phyloP scores from a whole-genome alignment of 768 basidiomycete genomes.

The Tulasnella sp. region DNA sequence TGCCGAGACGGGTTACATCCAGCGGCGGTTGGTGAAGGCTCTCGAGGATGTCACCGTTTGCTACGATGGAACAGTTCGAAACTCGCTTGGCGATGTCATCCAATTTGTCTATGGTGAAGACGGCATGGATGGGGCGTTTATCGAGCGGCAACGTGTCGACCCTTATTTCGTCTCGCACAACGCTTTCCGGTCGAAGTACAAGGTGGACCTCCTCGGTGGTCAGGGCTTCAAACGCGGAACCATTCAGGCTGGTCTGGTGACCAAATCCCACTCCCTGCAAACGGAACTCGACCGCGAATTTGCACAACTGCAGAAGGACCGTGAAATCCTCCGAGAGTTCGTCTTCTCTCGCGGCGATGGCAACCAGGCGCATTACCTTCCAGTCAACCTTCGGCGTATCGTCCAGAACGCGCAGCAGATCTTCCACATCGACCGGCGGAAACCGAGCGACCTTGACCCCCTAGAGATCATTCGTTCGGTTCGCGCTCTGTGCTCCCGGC shows the following conservation, averaged over 20 bases:
- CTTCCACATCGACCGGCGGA: conserved; percentile 91
- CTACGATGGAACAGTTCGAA: conserved; percentile 96
- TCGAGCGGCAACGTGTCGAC: conserved; percentile 90
- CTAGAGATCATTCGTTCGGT: conserved; percentile 74
- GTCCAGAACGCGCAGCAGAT: conserved; percentile 92
- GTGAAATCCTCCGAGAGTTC: conserved; percentile 63
- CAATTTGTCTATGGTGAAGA: conserved; percentile 98
- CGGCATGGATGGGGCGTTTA: conserved; percentile 96
- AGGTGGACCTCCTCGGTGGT: conserved; percentile 72
- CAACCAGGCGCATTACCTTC: conserved; percentile 67
- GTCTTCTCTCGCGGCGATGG: conserved; percentile 71
- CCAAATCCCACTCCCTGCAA: conserved; percentile 73
- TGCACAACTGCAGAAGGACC: conserved; percentile 52
- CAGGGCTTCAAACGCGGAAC: conserved; percentile 70
- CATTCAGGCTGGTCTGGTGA: conserved; percentile 79
- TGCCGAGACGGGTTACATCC: conserved; percentile 98
- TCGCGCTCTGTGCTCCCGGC: conserved; percentile 54
- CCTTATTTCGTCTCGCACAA: conserved; percentile 70
- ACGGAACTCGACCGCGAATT: conserved; percentile 72
- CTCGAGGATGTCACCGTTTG: conserved; percentile 95
- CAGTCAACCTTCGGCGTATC: conserved; percentile 90
- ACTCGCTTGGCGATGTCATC: conserved; percentile 90
- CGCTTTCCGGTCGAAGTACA: conserved; percentile 82
- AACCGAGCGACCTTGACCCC: conserved; percentile 86
- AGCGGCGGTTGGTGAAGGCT: conserved; percentile 95